These are phyloP conservation scores for Kodamaea laetipori DNA, from an alignment of 805 yeast species.

Conservation along the genomic window DNA sequence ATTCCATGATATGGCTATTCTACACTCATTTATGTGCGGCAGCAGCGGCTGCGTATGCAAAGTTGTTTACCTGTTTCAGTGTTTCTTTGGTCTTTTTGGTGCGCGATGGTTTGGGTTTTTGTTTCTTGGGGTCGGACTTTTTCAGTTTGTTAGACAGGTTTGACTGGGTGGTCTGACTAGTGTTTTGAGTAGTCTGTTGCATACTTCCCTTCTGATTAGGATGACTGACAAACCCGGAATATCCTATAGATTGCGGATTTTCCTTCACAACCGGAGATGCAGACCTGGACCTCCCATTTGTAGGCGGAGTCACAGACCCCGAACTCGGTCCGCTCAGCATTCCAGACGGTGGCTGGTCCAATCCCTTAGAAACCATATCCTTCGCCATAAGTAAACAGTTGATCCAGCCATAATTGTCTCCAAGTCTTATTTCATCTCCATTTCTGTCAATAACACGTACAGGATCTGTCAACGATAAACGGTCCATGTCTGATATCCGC, in stretches of 20 bases:
- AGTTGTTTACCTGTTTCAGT: constrained; percentile 24
- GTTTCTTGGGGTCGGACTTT: constrained; percentile 4
- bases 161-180: too few species aligned
- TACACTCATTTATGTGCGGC: constrained; percentile 37
- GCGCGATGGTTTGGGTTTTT: neutral
- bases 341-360: neutral
- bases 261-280: too few species aligned
- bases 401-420: constrained; percentile 62
- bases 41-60: constrained; percentile 51
- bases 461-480: constrained; percentile 23
- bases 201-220: neutral
- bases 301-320: too few species aligned
- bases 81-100: constrained; percentile 5
- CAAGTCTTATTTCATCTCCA: constrained; percentile 40
- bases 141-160: neutral
- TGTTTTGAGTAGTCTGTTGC: neutral
- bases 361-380: constrained; percentile 37
- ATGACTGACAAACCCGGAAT: too few species aligned
- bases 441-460: constrained; percentile 31
- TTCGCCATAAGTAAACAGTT: constrained; percentile 69
- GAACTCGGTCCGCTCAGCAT: neutral
- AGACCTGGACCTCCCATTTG: too few species aligned
- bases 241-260: too few species aligned
- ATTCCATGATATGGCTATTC: neutral
- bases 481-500: constrained; percentile 40